A percentile compares a stretch with the other conserved stretches of the same genome.
These are phyloP conservation scores for Helenozyma rhizophorensis DNA, from an alignment of 805 yeast genomes.

Conservation along the genomic window DNA sequence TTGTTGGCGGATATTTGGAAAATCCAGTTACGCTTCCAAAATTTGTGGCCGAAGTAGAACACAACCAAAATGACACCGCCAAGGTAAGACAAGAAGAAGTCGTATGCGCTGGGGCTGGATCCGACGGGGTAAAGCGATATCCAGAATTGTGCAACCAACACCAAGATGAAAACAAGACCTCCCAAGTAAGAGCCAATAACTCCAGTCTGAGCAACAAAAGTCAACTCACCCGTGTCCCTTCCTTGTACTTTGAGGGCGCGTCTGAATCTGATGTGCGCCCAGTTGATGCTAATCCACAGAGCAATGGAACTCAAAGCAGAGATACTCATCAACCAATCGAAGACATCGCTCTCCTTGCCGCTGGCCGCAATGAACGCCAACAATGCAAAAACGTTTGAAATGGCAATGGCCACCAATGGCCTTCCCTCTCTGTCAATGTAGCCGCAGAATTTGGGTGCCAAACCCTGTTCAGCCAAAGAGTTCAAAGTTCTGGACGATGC, in stretches of 20 bases:
- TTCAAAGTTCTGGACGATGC: slow-evolving; percentile 57
- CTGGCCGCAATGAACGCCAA: slow-evolving; percentile 64
- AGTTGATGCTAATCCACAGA: slow-evolving; percentile 74
- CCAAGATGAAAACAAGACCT: slow-evolving; percentile 28
- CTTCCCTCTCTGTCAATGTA: slow-evolving; percentile 76
- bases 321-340: slow-evolving; percentile 72
- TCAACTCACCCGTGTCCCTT: slow-evolving; percentile 32
- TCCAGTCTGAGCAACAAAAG: slow-evolving; percentile 35
- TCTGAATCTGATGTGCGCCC: slow-evolving; percentile 61
- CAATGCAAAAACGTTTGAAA: slow-evolving; percentile 52
- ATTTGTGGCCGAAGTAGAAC: slow-evolving; percentile 42
- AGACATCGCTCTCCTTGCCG: slow-evolving; percentile 50
- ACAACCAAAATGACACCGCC: slow-evolving; percentile 44
- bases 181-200: slow-evolving; percentile 34
- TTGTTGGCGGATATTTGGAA: slow-evolving; percentile 41
- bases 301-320: slow-evolving; percentile 75
- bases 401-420: slow-evolving; percentile 63
- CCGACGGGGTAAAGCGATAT: slow-evolving; percentile 37
- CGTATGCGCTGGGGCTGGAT: slow-evolving; percentile 28
- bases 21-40: slow-evolving; percentile 44
- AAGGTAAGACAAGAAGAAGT: slow-evolving; percentile 43
- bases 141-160: slow-evolving; percentile 41
- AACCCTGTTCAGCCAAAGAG: slow-evolving; percentile 61
- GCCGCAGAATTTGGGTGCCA: slow-evolving; percentile 56
- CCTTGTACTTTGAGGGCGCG: slow-evolving; percentile 54